Base-by-base conservation (phyloP, 352 stramenopile species). In the Albugo candida region DNA sequence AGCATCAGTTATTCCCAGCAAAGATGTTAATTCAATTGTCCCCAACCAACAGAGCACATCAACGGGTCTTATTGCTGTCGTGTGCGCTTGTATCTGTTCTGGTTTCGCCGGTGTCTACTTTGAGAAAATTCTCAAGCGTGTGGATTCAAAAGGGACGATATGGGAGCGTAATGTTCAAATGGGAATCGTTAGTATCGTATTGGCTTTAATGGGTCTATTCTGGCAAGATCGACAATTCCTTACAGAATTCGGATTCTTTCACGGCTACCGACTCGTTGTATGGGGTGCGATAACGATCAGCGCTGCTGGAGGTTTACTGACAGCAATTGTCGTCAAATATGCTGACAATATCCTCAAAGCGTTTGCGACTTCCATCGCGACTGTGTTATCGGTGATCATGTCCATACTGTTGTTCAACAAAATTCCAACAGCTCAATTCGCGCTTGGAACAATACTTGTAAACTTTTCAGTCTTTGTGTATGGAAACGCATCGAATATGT, bases 291-390 rank as follows among this genome's bases (percentile, higher is more conserved):
- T 91, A 27, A 47, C 45, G 20, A 55, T 81, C 38, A 78, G 69
- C 34, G 77, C 74, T 11, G 75, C 85, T 36, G 77, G 77, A 27
- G 77, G 77, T 0, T 51, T 91, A 43, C 65, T 91, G 39, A 87
- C 75, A 5, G 77, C 77, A 13, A 71, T 86, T 5, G 77, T 91
- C 17, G 75, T 91, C 50, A 86, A 86, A 51, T 91, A 87, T 48
- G 75, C 77, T 16, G 77, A 91, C 59, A 91, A 91, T 50, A 83
- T 91, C 49, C 55, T 91, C 54, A 91, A 91, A 60, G 76, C 68
- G 13, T 91, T 91, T 40, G 74, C 74, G 2, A 91, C 77, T 37
- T 86, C 77, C 10, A 84, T 91, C 46, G 75, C 74, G 6, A 71
- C 87, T 20, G 64, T 91, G 24, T 56, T 91, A 0, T 86, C 71